phyloP scores from a whole-genome alignment of 140 eudicot species.

The Erigeron philadelphicus region DNA sequence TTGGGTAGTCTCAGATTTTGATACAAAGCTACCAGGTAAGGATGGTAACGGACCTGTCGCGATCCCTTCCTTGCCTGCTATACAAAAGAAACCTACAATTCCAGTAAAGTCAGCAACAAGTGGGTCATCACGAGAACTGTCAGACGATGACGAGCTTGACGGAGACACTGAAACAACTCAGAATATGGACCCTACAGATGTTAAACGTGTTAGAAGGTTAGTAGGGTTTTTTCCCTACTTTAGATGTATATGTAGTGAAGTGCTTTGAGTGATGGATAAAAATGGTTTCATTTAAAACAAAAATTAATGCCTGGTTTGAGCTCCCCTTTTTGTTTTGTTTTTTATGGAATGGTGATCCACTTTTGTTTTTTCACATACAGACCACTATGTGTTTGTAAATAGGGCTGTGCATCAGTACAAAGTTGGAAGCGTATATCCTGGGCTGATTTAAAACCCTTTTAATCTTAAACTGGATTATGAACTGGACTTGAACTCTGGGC shows the following conservation, averaged over 20 bases:
- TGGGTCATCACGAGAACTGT: conserved; percentile 83
- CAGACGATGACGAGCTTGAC: conserved; percentile 95
- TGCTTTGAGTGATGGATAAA: not conserved
- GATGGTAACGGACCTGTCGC: conserved; percentile 52
- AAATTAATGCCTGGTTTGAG: not conserved
- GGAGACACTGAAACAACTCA: conserved; percentile 73
- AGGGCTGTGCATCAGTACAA: not conserved
- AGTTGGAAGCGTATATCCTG: not conserved
- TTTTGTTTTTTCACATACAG: not conserved
- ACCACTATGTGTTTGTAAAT: not conserved
- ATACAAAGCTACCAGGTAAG: conserved; percentile 46
- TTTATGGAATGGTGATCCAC: not conserved
- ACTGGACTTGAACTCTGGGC: too few species aligned
- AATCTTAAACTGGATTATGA: not conserved
- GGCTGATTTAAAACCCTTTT: not conserved
- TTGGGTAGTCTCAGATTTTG: conserved; percentile 35
- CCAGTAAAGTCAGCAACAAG: conserved; percentile 91
- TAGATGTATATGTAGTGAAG: not conserved
- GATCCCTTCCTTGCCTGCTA: conserved; percentile 62
- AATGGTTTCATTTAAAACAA: not conserved
- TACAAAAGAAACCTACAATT: conserved; percentile 52
- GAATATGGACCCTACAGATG: conserved; percentile 84
- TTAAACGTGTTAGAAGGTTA: conserved; percentile 93
- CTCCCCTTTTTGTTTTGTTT: not conserved
- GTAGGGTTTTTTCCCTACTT: conserved; percentile 2